These are phyloP conservation scores for Pyrenophora teres DNA, from an alignment of 2,329 filamentous ascomycete species.

Conservation along the genomic window DNA sequence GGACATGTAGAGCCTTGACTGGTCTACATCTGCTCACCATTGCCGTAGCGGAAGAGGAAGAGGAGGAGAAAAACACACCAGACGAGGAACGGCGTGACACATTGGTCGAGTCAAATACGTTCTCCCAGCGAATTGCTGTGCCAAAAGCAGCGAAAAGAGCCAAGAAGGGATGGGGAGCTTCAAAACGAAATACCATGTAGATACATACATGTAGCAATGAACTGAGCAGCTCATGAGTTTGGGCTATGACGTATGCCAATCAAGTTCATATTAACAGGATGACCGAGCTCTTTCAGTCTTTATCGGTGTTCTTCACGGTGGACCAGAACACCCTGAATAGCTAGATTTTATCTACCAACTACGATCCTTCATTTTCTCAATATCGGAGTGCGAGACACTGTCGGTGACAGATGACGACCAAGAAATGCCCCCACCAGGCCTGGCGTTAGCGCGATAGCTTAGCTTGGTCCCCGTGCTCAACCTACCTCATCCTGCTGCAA, in stretches of 20 bases:
- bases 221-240: constrained; percentile 9
- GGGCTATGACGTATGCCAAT: constrained; percentile 22
- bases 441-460: constrained; percentile 19
- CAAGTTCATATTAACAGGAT: background rate
- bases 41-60: constrained; percentile 9
- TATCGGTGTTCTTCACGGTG: too few species aligned
- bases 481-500: constrained; percentile 29
- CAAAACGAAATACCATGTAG: constrained; percentile 2
- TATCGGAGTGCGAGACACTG: background rate
- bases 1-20: constrained; percentile 20
- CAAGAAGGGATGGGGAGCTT: background rate
- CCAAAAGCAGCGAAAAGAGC: background rate
- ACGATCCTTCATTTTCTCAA: too few species aligned
- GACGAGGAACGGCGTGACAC: constrained; percentile 16
- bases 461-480: constrained; percentile 15
- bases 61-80: constrained; percentile 12
- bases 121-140: background rate
- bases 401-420: constrained; percentile 15
- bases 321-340: too few species aligned
- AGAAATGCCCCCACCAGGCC: constrained; percentile 19
- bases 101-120: background rate
- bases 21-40: constrained; percentile 12
- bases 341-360: too few species aligned
- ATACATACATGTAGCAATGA: background rate
- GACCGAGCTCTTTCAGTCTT: too few species aligned